A percentile compares a stretch with the other conserved stretches of the same genome.
Evolutionary conservation across 2,329 filamentous ascomycete genomes (phyloP).

Genomic region (Calcarisporium arbuscula): DNA sequence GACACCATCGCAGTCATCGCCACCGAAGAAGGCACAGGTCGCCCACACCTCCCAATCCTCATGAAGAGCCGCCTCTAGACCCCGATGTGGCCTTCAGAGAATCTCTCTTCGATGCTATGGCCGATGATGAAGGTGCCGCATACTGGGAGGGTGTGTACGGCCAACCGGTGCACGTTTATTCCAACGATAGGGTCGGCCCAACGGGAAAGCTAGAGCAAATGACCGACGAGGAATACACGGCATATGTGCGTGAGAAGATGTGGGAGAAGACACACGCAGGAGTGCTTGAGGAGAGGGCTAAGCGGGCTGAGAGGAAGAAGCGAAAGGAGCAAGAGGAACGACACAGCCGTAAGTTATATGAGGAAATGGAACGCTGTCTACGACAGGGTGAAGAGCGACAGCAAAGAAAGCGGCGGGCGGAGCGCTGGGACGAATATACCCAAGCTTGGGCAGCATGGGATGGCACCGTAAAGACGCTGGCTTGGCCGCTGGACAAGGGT

Average conservation of each 20-base stretch:
- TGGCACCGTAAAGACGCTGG: slow-evolving; percentile 32
- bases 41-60: slow-evolving; percentile 40
- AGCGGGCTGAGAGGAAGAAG: slow-evolving; percentile 46
- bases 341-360: slow-evolving; percentile 45
- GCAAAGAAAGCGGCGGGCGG: slow-evolving; percentile 45
- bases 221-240: slow-evolving; percentile 87
- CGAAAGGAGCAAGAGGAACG: slow-evolving; percentile 46
- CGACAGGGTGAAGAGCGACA: slow-evolving; percentile 59
- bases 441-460: slow-evolving; percentile 55
- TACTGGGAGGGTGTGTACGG: slow-evolving; percentile 98
- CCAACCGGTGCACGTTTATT: slow-evolving; percentile 82
- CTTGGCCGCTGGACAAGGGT: slow-evolving; percentile 70
- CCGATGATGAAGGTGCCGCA: slow-evolving; percentile 88
- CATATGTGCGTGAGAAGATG: slow-evolving; percentile 81
- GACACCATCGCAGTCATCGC: slow-evolving; percentile 22
- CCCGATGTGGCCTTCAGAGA: slow-evolving; percentile 78
- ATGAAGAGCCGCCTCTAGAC: slow-evolving; percentile 45
- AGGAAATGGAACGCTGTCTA: slow-evolving; percentile 64
- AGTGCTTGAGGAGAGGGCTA: slow-evolving; percentile 67
- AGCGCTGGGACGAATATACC: slow-evolving; percentile 60
- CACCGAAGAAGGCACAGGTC: slow-evolving; percentile 32
- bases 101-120: slow-evolving; percentile 93
- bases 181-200: slow-evolving; percentile 38
- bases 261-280: slow-evolving; percentile 92
- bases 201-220: slow-evolving; percentile 67